Conservation (phyloP, 148 eudicot genomes). For the Camellia lanceoleosa region DNA sequence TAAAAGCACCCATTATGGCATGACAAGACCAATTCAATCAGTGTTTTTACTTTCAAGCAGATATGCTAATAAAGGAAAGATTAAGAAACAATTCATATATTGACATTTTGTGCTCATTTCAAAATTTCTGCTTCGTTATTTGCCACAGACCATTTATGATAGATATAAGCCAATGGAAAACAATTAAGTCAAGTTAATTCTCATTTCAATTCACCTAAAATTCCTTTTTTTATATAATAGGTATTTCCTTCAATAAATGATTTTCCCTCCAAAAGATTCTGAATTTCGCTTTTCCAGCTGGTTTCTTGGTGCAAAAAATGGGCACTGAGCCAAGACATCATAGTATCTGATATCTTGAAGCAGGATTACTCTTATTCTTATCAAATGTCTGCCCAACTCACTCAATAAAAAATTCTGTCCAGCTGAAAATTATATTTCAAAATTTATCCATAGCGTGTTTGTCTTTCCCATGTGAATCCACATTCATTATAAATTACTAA, state of each 20-base stretch:
- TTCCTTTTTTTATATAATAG: background rate
- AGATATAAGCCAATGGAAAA: background rate
- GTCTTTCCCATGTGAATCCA: background rate
- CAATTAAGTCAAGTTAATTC: background rate
- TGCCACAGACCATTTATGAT: no score
- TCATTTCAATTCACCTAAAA: background rate
- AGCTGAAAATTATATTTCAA: background rate
- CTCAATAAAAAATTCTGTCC: background rate
- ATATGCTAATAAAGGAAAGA: background rate
- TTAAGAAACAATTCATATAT: background rate
- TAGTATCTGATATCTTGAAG: background rate
- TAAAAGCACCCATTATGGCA: background rate
- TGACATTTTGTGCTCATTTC: no score
- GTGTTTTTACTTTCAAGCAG: background rate
- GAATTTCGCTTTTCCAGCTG: background rate
- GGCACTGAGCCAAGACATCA: background rate
- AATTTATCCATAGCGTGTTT: background rate
- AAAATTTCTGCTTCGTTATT: no score
- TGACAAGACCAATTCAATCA: background rate
- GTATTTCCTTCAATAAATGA: background rate
- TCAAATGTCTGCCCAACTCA: background rate
- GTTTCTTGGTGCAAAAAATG: background rate
- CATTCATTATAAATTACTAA: background rate
- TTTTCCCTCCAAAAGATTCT: background rate
- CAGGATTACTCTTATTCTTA: background rate